A percentile compares a stretch with the other conserved stretches of the same genome.
phyloP scores from a whole-genome alignment of 202 grass and related monocot species.

The Panicum hallii region DNA sequence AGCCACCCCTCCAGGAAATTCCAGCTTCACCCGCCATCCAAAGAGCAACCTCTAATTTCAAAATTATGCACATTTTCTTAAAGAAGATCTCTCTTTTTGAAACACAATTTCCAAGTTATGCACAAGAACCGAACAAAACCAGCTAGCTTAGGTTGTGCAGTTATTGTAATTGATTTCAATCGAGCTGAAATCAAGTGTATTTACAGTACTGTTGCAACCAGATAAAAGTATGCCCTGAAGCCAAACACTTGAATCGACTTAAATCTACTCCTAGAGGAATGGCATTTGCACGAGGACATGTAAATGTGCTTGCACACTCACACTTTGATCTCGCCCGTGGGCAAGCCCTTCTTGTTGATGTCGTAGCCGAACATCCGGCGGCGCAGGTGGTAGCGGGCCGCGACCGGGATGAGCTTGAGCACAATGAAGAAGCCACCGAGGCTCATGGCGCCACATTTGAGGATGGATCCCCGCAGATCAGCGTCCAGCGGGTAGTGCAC shows the following conservation, averaged over 20 bases:
- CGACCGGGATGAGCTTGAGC: conserved; percentile 77
- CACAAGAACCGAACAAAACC: not conserved
- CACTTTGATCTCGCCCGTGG: conserved; percentile 84
- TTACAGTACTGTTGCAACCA: not conserved
- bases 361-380: conserved; percentile 90
- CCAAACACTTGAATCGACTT: conserved; percentile 2
- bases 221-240: conserved; percentile 1
- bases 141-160: not conserved
- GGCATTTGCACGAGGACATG: not conserved
- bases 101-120: not conserved
- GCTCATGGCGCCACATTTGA: conserved; percentile 76
- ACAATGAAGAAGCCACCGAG: conserved; percentile 66
- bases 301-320: conserved; percentile 51
- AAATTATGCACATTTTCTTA: not conserved
- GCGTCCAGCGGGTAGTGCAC: conserved; percentile 72
- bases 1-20: not conserved
- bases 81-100: not conserved
- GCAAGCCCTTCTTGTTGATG: conserved; percentile 95
- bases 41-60: not conserved
- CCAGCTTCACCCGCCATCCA: not conserved
- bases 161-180: not conserved
- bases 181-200: conserved; percentile 15
- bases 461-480: conserved; percentile 78
- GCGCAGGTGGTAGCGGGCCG: conserved; percentile 81
- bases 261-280: conserved; percentile 3